Base-by-base conservation (phyloP, 106 monocot species). In the Dioscorea alata region DNA sequence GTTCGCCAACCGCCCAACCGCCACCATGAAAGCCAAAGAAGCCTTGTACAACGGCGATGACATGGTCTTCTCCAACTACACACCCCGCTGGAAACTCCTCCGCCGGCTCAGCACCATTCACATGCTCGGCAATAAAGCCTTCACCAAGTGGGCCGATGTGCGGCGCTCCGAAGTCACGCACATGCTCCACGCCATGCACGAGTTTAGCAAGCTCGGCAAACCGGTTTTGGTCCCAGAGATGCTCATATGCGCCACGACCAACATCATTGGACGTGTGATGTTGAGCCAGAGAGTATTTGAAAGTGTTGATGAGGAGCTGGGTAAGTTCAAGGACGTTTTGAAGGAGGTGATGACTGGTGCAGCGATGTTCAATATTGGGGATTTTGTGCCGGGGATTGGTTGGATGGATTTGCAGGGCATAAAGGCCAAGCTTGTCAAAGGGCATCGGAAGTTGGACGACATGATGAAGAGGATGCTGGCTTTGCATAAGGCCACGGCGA, bases 351-450 rank as follows among this genome's bases (percentile, higher is more conserved):
- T 78, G 23, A 61, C 24, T 0, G 57, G 77, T 12, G 57, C 25
- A 16, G 79, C 76, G 18, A 17, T 61, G 56, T 48, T 65, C 12
- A 84, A 84, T 64, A 71, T 28, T 8, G 84, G 76, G 20, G 84
- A 84, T 53, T 76, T 73, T 57, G 19, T 80, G 21, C 76, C 76
- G 18, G 64, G 56, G 18, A 51, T 84, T 24, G 69, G 66, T 51
- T 84, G 75, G 73, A 35, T 84, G 65, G 84, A 84, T 65, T 57
- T 76, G n/a, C 69, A 71, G 34, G 83, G 83, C 4, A 13, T 65
- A 1, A 67, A 69, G 60, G 53, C 65, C 56, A 72, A 69, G 71
- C 61, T 80, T 76, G 51, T 18, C 69, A 49, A 57, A 28, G 54
- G 76, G 17, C 62, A 73, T 33, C 20, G 16, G 7, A 58, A 19